These are phyloP conservation scores for Aspergillus niger DNA, from an alignment of 2,329 filamentous ascomycete genomes.

Conservation along the genomic window DNA sequence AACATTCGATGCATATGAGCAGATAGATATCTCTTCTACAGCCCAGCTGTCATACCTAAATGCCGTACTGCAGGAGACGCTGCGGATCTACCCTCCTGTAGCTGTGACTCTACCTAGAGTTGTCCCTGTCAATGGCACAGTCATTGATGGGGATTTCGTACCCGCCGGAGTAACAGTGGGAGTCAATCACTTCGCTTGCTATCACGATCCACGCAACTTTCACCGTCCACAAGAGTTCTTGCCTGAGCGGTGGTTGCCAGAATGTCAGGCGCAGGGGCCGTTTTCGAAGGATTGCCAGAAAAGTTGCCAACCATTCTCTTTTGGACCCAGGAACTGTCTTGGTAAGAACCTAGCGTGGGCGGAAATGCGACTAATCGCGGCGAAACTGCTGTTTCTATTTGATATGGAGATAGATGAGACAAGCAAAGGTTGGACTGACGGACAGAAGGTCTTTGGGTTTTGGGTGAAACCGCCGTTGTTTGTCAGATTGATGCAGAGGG, in stretches of 20 bases:
- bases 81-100: conserved; percentile 32
- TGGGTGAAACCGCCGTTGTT: conserved; percentile 4
- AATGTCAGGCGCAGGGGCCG: not conserved
- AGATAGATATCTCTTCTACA: conserved; percentile 23
- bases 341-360: conserved; percentile 22
- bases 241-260: not conserved
- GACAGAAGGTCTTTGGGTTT: conserved; percentile 7
- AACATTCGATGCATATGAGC: not conserved
- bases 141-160: not conserved
- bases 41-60: conserved; percentile 27
- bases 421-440: not conserved
- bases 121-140: conserved; percentile 22
- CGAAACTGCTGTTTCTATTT: conserved; percentile 3
- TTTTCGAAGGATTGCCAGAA: conserved; percentile 9
- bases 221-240: not conserved
- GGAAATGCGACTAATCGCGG: conserved; percentile 11
- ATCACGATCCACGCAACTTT: conserved; percentile 27
- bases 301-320: conserved; percentile 34
- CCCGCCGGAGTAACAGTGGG: not conserved
- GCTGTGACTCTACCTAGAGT: conserved; percentile 34
- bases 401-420: not conserved
- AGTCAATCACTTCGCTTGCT: conserved; percentile 19
- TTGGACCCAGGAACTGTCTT: conserved; percentile 34
- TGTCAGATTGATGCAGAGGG: not conserved
- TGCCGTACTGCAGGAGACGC: conserved; percentile 28